Conservation (phyloP, 257 asterid species). For the Solanum sitiens region DNA sequence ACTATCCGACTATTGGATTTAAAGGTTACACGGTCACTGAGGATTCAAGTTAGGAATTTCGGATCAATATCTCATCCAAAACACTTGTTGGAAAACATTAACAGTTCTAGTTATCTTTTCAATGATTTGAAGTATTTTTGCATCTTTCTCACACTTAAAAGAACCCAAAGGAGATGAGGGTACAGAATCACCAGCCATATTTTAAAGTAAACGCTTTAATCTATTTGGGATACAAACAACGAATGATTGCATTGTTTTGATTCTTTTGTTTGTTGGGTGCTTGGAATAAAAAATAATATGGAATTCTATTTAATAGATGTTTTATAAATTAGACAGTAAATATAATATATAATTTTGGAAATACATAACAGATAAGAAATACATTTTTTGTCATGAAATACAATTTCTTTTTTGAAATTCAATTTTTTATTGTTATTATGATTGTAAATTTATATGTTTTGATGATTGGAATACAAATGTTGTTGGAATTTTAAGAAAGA, state of each 20-base stretch:
- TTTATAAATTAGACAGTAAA: not conserved
- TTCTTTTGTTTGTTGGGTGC: not conserved
- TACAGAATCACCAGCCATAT: not conserved
- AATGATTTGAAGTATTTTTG: not conserved
- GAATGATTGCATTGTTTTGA: not conserved
- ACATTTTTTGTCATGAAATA: not conserved
- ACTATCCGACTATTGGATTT: too few relatives aligned
- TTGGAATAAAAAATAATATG: not conserved
- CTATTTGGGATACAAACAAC: not conserved
- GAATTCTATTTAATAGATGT: too few relatives aligned
- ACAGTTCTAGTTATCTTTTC: not conserved
- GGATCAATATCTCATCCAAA: not conserved
- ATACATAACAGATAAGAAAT: not conserved
- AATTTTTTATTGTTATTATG: too few relatives aligned
- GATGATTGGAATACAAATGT: too few relatives aligned
- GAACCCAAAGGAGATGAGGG: not conserved
- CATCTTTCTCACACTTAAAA: not conserved
- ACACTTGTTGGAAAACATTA: too few relatives aligned
- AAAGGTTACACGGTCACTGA: too few relatives aligned
- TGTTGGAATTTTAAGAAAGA: not conserved
- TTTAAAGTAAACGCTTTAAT: too few relatives aligned
- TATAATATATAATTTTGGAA: not conserved
- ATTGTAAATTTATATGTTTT: too few relatives aligned
- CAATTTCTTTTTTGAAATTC: too few relatives aligned
- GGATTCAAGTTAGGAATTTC: too few relatives aligned